A percentile compares a stretch with the other conserved stretches of the same genome.
Evolutionary conservation across 495 filamentous ascomycete genomes (phyloP).

Genomic region (Aspergillus olivimuriae): DNA sequence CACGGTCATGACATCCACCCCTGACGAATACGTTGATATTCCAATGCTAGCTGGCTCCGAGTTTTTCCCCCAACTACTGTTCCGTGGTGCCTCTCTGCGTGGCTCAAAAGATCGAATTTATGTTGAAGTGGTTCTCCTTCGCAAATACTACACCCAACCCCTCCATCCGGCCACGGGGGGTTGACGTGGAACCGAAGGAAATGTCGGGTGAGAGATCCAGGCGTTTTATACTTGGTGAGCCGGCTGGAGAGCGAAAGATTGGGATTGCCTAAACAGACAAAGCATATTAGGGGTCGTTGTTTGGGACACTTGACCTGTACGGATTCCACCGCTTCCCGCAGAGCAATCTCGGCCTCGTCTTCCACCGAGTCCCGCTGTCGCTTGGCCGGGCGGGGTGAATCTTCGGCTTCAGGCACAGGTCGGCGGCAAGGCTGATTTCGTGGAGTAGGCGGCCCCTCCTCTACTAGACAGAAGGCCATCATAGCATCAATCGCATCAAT

Average conservation of each 20-base stretch:
- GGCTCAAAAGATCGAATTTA: conserved; percentile 11
- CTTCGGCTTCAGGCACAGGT: neutral
- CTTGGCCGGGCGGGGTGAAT: conserved; percentile 1
- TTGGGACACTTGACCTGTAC: conserved; percentile 9
- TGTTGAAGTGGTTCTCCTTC: conserved; percentile 4
- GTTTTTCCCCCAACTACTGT: conserved; percentile 4
- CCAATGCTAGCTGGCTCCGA: conserved; percentile 1
- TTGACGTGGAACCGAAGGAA: conserved; percentile 14
- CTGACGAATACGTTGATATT: neutral
- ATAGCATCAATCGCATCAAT: conserved; percentile 24
- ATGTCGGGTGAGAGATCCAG: conserved; percentile 13
- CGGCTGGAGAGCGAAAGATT: conserved; percentile 9
- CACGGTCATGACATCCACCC: neutral
- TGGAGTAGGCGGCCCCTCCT: conserved; percentile 13
- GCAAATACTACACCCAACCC: conserved; percentile 9
- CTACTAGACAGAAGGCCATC: conserved; percentile 22
- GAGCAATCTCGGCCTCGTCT: conserved; percentile 9
- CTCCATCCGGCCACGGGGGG: conserved; percentile 7
- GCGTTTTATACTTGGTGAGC: conserved; percentile 5
- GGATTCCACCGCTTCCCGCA: conserved; percentile 11
- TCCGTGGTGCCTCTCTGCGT: conserved; percentile 7
- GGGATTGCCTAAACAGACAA: conserved; percentile 13
- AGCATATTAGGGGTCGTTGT: conserved; percentile 10
- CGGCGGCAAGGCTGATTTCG: conserved; percentile 1
- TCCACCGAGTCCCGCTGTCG: conserved; percentile 3